Conservation (phyloP, 164 flowering plant genomes). For the Nymphaea thermarum region DNA sequence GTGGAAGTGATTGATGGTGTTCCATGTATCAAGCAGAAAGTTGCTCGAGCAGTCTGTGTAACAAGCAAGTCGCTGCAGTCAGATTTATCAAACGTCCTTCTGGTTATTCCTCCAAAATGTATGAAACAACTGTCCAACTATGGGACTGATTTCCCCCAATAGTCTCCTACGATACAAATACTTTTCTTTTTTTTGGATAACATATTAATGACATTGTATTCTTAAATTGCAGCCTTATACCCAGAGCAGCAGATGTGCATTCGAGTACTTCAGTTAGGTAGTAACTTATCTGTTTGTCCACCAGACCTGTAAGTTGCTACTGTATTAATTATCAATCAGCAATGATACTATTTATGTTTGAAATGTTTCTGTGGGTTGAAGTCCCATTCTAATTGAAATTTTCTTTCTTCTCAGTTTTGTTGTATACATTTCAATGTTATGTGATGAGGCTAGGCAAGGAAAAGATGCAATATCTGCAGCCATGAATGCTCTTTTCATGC, state of each 20-base stretch:
- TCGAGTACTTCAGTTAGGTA: slow-evolving; percentile 66
- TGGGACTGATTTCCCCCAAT: not conserved
- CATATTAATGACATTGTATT: not conserved
- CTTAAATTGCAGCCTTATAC: slow-evolving; percentile 44
- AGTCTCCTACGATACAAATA: not conserved
- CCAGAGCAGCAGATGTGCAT: slow-evolving; percentile 59
- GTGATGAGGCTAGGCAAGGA: slow-evolving; percentile 52
- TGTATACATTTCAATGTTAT: slow-evolving; percentile 54
- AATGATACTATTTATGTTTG: not conserved
- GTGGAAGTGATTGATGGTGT: slow-evolving; percentile 8
- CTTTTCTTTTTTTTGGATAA: not conserved
- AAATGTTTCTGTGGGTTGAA: not conserved
- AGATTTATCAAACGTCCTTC: slow-evolving; percentile 40
- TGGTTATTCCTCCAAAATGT: slow-evolving; percentile 84
- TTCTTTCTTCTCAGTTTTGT: slow-evolving; percentile 48
- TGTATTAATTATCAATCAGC: not conserved
- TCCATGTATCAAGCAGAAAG: slow-evolving; percentile 14
- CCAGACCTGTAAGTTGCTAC: slow-evolving; percentile 54
- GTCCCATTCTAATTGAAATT: not conserved
- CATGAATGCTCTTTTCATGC: slow-evolving; percentile 32
- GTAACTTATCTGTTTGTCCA: slow-evolving; percentile 68
- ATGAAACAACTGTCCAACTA: slow-evolving; percentile 13
- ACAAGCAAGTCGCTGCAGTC: slow-evolving; percentile 39
- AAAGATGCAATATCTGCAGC: slow-evolving; percentile 45
- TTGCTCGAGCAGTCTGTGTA: slow-evolving; percentile 82